A percentile compares a stretch with the other conserved stretches of the same genome.
Evolutionary conservation across 2,329 filamentous ascomycete species (phyloP).

Genomic region (Paracorniculantispora psalliotae): DNA sequence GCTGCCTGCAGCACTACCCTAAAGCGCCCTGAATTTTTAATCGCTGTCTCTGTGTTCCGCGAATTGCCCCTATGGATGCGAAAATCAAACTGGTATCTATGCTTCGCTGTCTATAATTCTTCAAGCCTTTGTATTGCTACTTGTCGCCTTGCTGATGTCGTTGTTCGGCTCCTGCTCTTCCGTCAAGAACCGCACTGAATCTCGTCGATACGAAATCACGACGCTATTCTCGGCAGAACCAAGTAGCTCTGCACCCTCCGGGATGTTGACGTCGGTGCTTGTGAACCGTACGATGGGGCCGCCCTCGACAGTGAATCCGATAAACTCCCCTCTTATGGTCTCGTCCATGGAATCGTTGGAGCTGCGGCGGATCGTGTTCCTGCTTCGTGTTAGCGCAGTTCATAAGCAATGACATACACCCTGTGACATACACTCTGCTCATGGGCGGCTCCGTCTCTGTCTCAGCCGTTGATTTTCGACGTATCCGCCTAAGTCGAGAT

Average conservation of each 20-base stretch:
- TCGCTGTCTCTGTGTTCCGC: no score
- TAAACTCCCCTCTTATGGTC: conserved; percentile 30
- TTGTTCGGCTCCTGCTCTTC: conserved; percentile 9
- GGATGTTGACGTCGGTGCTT: conserved; percentile 26
- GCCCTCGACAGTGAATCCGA: conserved; percentile 42
- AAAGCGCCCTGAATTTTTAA: no score
- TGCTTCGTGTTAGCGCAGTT: conserved; percentile 16
- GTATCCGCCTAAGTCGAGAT: conserved; percentile 31
- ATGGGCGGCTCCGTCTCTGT: conserved; percentile 30
- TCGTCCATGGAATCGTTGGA: conserved; percentile 30
- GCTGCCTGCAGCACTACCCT: no score
- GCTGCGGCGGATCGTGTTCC: conserved; percentile 33
- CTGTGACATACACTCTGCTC: conserved; percentile 39
- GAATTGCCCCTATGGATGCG: no score
- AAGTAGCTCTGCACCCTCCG: conserved; percentile 31
- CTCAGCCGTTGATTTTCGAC: conserved; percentile 22
- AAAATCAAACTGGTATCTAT: no score
- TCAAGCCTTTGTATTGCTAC: not conserved
- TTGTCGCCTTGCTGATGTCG: not conserved
- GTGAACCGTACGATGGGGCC: conserved; percentile 42
- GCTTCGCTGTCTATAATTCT: not conserved
- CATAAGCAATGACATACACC: not conserved
- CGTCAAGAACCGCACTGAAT: conserved; percentile 29
- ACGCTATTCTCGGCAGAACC: conserved; percentile 32
- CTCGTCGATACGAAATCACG: conserved; percentile 35